Conservation (phyloP, 164 flowering plant species). For the Warburgia ugandensis region DNA sequence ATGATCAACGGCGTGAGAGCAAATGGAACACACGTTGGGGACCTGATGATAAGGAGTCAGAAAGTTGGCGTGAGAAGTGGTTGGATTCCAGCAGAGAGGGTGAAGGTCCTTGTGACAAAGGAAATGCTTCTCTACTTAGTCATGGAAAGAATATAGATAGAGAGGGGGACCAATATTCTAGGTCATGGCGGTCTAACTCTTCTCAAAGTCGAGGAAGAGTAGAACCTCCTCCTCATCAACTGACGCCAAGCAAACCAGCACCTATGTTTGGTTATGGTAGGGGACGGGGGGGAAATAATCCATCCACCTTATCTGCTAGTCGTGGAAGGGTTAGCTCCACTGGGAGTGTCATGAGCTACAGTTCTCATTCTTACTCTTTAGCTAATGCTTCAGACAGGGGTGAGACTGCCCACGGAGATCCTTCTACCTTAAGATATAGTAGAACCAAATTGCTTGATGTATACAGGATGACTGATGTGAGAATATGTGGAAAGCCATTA, state of each 20-base stretch:
- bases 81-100: conserved; percentile 48
- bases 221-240: conserved; percentile 44
- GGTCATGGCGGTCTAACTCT: conserved; percentile 69
- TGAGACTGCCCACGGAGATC: conserved; percentile 45
- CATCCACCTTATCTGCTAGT: conserved; percentile 49
- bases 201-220: conserved; percentile 67
- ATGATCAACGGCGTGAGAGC: conserved; percentile 82
- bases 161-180: conserved; percentile 49
- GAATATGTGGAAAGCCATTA: conserved; percentile 19
- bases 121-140: conserved; percentile 25
- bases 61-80: conserved; percentile 57
- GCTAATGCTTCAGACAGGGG: conserved; percentile 43
- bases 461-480: conserved; percentile 52
- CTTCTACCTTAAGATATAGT: conserved; percentile 44
- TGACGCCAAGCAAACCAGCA: conserved; percentile 46
- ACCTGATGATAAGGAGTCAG: conserved; percentile 70
- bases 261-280: conserved; percentile 52
- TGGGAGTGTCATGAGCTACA: conserved; percentile 22
- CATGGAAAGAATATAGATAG: conserved; percentile 51
- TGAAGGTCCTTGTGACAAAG: conserved; percentile 54
- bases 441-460: conserved; percentile 75
- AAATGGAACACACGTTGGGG: conserved; percentile 99
- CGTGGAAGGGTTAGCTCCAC: conserved; percentile 46
- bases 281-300: conserved; percentile 58
- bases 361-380: conserved; percentile 30